A percentile compares a stretch with the other conserved stretches of the same genome.
phyloP scores from a whole-genome alignment of 2,329 filamentous ascomycete genomes.

The Lasiodiplodia citricola region DNA sequence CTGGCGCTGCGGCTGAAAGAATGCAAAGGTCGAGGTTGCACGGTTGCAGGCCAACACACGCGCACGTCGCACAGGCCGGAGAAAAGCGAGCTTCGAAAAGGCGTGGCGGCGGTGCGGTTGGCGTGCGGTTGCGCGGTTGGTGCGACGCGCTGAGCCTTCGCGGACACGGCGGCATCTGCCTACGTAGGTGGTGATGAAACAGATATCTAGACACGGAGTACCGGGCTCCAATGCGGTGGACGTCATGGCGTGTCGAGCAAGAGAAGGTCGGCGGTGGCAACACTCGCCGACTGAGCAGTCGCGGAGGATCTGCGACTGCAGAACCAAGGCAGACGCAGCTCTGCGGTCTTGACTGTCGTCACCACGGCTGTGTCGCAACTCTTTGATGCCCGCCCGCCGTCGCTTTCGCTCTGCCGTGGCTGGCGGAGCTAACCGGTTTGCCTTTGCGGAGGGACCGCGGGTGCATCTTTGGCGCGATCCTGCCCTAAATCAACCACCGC shows the following conservation, averaged over 20 bases:
- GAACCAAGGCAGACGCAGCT: background rate
- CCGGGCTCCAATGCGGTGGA: background rate
- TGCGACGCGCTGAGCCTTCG: background rate
- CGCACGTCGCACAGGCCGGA: conserved; percentile 4
- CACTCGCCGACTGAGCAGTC: background rate
- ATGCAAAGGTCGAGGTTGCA: background rate
- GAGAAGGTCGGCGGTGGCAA: background rate
- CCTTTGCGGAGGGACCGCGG: background rate
- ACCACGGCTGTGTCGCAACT: background rate
- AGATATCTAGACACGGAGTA: background rate
- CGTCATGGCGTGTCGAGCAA: background rate
- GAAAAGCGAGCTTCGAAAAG: background rate
- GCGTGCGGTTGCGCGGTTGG: background rate
- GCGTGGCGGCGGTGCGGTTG: background rate
- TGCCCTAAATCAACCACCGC: background rate
- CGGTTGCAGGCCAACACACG: conserved; percentile 1
- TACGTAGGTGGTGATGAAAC: background rate
- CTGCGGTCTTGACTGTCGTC: conserved; percentile 1
- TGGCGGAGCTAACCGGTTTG: background rate
- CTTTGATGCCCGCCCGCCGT: background rate
- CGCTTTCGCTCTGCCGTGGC: background rate
- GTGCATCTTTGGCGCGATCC: background rate
- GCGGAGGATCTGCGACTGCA: conserved; percentile 6
- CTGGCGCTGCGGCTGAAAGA: background rate
- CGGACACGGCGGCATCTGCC: background rate